phyloP scores from a whole-genome alignment of 2,329 filamentous ascomycete genomes.

The Myriosclerotinia scirpicola region DNA sequence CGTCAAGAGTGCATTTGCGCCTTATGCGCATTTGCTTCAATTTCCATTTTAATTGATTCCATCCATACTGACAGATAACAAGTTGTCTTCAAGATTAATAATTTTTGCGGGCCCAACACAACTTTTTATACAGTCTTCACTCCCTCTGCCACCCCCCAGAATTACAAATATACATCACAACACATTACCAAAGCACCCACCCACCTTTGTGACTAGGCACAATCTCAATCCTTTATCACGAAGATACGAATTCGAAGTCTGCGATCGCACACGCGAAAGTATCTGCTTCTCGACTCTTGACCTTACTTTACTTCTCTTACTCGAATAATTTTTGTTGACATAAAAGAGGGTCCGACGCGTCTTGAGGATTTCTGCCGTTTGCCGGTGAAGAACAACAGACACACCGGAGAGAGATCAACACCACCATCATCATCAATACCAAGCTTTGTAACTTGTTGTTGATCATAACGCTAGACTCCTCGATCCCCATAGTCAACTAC shows the following conservation, averaged over 20 bases:
- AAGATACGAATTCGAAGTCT: neutral
- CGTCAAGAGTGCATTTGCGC: constrained; percentile 13
- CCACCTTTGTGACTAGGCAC: constrained; percentile 7
- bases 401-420: neutral
- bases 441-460: neutral
- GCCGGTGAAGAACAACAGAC: constrained; percentile 12
- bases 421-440: neutral
- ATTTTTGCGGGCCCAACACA: constrained; percentile 22
- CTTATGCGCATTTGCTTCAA: constrained; percentile 13
- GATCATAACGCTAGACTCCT: neutral
- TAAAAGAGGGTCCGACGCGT: constrained; percentile 4
- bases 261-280: neutral
- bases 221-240: constrained; percentile 3
- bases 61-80: constrained; percentile 16
- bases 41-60: constrained; percentile 9
- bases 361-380: neutral
- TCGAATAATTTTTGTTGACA: constrained; percentile 5
- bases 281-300: neutral
- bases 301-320: neutral
- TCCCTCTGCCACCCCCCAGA: neutral
- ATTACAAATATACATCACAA: constrained; percentile 9
- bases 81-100: constrained; percentile 14
- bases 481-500: neutral
- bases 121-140: constrained; percentile 6
- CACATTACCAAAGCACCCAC: constrained; percentile 15